These are phyloP conservation scores for Solanum gracilifrons DNA, from an alignment of 257 asterid genomes.

Conservation along the genomic window DNA sequence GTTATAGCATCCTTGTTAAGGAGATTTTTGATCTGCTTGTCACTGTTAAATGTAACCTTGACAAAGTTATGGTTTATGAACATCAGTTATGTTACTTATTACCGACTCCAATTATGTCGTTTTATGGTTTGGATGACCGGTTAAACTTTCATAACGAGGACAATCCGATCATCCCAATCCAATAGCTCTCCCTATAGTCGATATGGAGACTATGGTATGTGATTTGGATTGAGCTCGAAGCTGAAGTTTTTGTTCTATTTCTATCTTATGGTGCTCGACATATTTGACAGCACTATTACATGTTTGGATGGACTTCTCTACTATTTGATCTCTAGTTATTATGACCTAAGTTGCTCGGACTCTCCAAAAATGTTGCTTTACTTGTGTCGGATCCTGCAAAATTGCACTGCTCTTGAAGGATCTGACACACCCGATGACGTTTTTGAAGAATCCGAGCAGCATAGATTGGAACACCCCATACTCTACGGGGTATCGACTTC, in stretches of 20 bases:
- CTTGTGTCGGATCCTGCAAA: no score
- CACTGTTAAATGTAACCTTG: background rate
- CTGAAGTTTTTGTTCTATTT: background rate
- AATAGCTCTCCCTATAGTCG: background rate
- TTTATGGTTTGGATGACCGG: background rate
- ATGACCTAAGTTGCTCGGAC: no score
- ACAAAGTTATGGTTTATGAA: background rate
- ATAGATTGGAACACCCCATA: background rate
- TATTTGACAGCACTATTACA: background rate
- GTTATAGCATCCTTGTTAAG: background rate
- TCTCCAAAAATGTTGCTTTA: no score
- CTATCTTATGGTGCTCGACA: background rate
- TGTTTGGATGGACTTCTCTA: background rate
- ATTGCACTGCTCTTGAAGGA: no score
- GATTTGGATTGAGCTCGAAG: background rate
- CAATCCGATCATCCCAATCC: background rate
- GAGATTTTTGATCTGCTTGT: background rate
- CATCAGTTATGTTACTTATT: background rate
- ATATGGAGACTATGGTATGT: background rate
- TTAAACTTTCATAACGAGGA: background rate
- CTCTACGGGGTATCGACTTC: background rate
- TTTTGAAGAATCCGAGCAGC: no score
- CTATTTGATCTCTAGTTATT: background rate
- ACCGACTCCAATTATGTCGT: background rate
- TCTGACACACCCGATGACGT: no score